A percentile compares a stretch with the other conserved stretches of the same genome.
Evolutionary conservation across 2,329 filamentous ascomycete species (phyloP).

Genomic region (Diaporthe velutina): DNA sequence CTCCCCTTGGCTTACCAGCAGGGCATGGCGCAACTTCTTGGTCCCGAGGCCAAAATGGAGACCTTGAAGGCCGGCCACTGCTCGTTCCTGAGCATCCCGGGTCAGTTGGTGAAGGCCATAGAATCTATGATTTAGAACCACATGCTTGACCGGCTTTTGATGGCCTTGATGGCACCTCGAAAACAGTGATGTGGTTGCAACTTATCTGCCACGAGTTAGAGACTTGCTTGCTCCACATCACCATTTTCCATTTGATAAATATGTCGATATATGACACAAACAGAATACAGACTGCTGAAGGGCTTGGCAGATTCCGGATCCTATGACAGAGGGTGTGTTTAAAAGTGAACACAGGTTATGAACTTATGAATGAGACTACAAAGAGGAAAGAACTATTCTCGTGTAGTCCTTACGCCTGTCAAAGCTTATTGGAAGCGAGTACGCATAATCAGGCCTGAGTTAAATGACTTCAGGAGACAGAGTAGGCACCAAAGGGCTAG

Average conservation of each 20-base stretch:
- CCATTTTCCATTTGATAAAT: neutral
- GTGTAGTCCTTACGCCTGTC: too few relatives aligned
- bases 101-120: constrained; percentile 34
- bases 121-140: neutral
- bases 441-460: neutral
- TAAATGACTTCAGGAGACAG: neutral
- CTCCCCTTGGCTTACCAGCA: constrained; percentile 38
- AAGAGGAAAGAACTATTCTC: too few relatives aligned
- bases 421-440: neutral
- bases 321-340: neutral
- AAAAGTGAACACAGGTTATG: neutral
- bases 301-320: too few relatives aligned
- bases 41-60: constrained; percentile 6
- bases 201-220: neutral
- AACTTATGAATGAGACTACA: neutral
- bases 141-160: neutral
- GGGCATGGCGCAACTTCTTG: constrained; percentile 39
- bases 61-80: constrained; percentile 39
- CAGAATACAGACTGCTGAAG: too few relatives aligned
- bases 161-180: neutral
- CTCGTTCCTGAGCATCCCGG: constrained; percentile 38
- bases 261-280: too few relatives aligned
- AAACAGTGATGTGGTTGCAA: neutral
- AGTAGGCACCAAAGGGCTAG: neutral
- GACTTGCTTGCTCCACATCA: accelerated